These are phyloP conservation scores for Trichoderma reesei DNA, from an alignment of 495 filamentous ascomycete species.

Conservation along the genomic window DNA sequence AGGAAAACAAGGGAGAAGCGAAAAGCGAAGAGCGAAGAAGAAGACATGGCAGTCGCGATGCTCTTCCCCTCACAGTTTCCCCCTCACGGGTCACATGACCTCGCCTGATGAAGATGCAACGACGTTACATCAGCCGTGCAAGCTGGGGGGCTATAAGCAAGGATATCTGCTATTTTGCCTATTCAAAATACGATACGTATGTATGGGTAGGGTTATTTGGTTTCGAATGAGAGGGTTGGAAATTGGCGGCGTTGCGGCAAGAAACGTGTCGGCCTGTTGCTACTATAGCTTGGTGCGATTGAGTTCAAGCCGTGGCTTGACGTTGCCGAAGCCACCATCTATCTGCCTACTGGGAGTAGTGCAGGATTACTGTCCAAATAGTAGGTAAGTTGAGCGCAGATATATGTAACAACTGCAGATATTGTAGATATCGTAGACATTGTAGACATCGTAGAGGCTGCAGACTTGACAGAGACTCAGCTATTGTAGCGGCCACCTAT, in stretches of 20 bases:
- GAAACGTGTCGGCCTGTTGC: not conserved
- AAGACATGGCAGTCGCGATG: not conserved
- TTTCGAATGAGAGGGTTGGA: not conserved
- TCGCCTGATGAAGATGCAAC: not conserved
- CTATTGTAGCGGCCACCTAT: no score
- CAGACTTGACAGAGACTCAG: no score
- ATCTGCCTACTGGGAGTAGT: not conserved
- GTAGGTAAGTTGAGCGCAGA: no score
- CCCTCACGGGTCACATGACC: constrained; percentile 8
- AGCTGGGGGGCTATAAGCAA: no score
- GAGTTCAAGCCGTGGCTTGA: not conserved
- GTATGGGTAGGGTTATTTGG: not conserved
- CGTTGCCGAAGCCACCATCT: not conserved
- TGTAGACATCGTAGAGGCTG: no score
- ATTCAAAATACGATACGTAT: no score
- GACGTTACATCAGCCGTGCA: not conserved
- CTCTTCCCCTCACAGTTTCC: constrained; percentile 4
- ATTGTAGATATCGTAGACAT: no score
- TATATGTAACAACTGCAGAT: no score
- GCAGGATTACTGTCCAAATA: not conserved
- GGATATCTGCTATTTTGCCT: no score
- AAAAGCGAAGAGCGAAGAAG: not conserved
- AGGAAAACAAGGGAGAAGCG: not conserved
- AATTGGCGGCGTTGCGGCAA: not conserved
- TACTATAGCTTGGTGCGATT: not conserved